Percentiles rank a stretch among this genome's conserved stretches.
phyloP scores from a whole-genome alignment of 1,284 basidiomycete species.

The Melampsora americana region DNA sequence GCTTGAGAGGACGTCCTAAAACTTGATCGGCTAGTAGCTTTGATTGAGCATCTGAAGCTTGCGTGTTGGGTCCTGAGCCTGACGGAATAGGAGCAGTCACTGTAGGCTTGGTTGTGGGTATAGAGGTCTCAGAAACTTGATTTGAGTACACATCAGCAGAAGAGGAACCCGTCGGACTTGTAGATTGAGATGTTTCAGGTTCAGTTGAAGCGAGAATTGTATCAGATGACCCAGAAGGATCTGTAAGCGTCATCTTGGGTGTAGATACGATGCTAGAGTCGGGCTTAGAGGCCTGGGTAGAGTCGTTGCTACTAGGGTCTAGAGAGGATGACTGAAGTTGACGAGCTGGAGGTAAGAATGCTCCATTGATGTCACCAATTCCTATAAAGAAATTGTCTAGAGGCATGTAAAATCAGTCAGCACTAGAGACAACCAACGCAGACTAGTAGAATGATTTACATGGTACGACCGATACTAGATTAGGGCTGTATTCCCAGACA shows the following conservation, averaged over 20 bases:
- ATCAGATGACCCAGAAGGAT: slow-evolving; percentile 52
- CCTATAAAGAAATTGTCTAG: slow-evolving; percentile 95
- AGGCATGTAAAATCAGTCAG: neutral
- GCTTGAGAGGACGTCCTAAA: slow-evolving; percentile 24
- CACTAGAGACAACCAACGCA: neutral
- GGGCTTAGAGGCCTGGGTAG: slow-evolving; percentile 56
- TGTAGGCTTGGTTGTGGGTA: slow-evolving; percentile 2
- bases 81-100: neutral
- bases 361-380: slow-evolving; percentile 97
- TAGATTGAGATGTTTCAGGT: slow-evolving; percentile 47
- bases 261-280: slow-evolving; percentile 54
- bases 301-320: neutral
- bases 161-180: slow-evolving; percentile 24
- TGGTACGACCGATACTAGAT: slow-evolving; percentile 91
- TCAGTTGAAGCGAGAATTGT: slow-evolving; percentile 52
- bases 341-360: slow-evolving; percentile 66
- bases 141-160: slow-evolving; percentile 39
- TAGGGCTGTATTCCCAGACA: slow-evolving; percentile 91
- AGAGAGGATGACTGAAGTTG: slow-evolving; percentile 4
- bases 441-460: slow-evolving; percentile 62
- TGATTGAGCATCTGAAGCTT: slow-evolving; percentile 6
- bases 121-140: slow-evolving; percentile 1
- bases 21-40: slow-evolving; percentile 41
- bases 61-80: neutral
- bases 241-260: slow-evolving; percentile 55